Conservation (phyloP, 768 basidiomycete species). For the Lactarius pseudohatsudake region DNA sequence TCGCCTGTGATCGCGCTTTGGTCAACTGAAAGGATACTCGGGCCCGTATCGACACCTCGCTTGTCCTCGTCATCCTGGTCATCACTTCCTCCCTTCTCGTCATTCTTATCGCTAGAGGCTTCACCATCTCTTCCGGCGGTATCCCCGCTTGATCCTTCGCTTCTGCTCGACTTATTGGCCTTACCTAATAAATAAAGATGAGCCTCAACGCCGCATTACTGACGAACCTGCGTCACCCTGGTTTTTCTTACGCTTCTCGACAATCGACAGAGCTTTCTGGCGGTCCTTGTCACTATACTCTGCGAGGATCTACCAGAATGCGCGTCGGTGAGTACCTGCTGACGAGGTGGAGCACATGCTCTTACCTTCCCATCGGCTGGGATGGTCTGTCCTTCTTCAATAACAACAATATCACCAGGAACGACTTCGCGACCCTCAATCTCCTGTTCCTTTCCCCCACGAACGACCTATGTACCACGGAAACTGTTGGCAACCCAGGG, state of each 20-base stretch:
- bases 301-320: conserved; percentile 38
- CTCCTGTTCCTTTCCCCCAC: conserved; percentile 43
- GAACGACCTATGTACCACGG: conserved; percentile 33
- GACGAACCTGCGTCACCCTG: conserved; percentile 3
- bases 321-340: neutral
- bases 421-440: conserved; percentile 47
- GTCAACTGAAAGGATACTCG: conserved; percentile 43
- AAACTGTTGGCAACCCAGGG: neutral
- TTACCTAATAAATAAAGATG: neutral
- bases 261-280: conserved; percentile 35
- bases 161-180: neutral
- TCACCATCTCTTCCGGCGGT: conserved; percentile 1
- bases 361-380: conserved; percentile 44
- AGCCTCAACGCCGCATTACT: neutral
- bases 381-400: conserved; percentile 47
- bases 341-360: neutral
- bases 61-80: conserved; percentile 24
- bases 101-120: neutral
- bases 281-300: conserved; percentile 42
- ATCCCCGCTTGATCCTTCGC: conserved; percentile 4
- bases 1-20: conserved; percentile 51
- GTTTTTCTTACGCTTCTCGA: conserved; percentile 30
- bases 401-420: conserved; percentile 44
- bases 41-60: conserved; percentile 38
- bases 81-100: conserved; percentile 24